Percentiles rank a stretch among this genome's conserved stretches.
Conservation (phyloP, 148 eudicot genomes). For the Dysphania ambrosioides region DNA sequence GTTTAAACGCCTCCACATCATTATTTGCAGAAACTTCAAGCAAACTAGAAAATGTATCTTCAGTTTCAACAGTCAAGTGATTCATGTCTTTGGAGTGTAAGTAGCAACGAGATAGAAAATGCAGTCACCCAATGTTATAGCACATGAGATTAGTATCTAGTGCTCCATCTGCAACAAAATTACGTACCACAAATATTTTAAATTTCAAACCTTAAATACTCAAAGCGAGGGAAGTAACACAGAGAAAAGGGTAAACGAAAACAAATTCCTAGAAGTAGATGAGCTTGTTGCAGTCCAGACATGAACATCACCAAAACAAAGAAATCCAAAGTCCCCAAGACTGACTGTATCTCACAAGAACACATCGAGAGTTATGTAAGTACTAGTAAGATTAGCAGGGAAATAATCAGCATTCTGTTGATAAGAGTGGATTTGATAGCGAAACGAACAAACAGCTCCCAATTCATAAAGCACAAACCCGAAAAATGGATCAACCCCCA, state of each 20-base stretch:
- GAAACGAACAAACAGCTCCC: conserved; percentile 17
- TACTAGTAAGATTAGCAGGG: background rate
- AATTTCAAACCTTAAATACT: background rate
- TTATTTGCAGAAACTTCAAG: conserved; percentile 77
- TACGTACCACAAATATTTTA: background rate
- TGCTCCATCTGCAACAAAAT: conserved; percentile 14
- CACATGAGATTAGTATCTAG: conserved; percentile 8
- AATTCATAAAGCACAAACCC: background rate
- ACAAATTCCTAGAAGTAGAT: background rate
- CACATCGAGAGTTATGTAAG: background rate
- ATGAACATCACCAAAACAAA: background rate
- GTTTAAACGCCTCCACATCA: conserved; percentile 55
- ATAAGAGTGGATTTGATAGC: background rate
- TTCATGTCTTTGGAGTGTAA: conserved; percentile 29
- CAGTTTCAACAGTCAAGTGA: conserved; percentile 49
- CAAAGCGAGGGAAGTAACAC: background rate
- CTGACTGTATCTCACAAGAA: background rate
- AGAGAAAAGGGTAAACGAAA: background rate
- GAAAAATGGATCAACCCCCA: background rate
- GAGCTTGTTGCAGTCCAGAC: background rate
- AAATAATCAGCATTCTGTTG: background rate
- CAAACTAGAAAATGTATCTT: conserved; percentile 47
- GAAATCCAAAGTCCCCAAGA: background rate
- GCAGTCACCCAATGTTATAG: conserved; percentile 14
- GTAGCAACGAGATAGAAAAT: background rate